Base-by-base conservation (phyloP, 2,329 filamentous ascomycete genomes). In the Paraphoma chrysanthemicola region DNA sequence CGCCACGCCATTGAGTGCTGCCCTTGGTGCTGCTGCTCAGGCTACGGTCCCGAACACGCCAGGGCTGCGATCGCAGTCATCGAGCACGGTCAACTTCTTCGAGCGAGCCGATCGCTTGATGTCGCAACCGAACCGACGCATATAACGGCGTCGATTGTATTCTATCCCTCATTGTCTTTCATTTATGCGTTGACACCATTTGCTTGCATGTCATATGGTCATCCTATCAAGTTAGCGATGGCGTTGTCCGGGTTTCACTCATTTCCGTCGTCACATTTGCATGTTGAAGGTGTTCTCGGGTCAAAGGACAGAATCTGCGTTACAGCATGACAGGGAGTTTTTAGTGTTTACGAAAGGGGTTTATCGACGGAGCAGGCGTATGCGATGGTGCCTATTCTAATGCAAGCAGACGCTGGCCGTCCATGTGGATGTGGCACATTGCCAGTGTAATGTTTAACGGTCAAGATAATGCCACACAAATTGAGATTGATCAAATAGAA, bases 1-100 rank as follows among this genome's bases (percentile, higher is more conserved):
- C 8, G 92, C 95, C 69, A 97, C 93, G 1, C 93, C 94, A 7
- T 85, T 97, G 59, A 95, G 91, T 67, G 93, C 93, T 14, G 93
- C 93, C 1, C 82, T 97, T 5, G 94, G 93, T 0, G 92, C 93
- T 6, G 93, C 93, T 17, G 91, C 93, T 52, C 93, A 96, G 77
- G 93, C 93, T 1, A 97, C 92, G 0, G 89, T 97, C 10, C 90
- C 92, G 4, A 91, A 91, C 48, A 76, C 72, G 12, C 73, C 72
- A 23, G 70, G 69, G 36, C 64, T 69, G 29, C 60, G 60, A 29
- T 60, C 64, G 3, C 66, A 66, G 11, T 59, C 60, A 5, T 67
- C 67, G 10, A 69, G 63, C 38, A 69, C 67, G 2, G 70, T 73
- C 43, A 73, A 74, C 29, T 71, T 76, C 23, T 76, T 75, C 44